phyloP scores from a whole-genome alignment of 441 rosid species.

The Adansonia rubrostipa region DNA sequence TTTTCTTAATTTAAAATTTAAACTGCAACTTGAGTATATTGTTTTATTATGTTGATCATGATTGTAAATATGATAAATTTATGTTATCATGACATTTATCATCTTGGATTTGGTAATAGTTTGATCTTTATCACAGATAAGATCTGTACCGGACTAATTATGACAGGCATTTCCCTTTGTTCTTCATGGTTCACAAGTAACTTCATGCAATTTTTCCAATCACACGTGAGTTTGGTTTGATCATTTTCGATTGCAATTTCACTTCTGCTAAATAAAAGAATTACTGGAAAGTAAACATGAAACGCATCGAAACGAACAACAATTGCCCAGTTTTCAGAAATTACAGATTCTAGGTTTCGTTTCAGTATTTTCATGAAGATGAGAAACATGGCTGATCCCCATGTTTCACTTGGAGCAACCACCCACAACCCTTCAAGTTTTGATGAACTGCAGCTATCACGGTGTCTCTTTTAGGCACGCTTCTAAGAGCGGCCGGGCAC shows the following conservation, averaged over 20 bases:
- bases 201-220: too few species aligned
- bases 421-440: conserved; percentile 11
- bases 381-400: conserved; percentile 21
- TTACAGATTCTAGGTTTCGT: neutral
- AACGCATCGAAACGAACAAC: too few species aligned
- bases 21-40: neutral
- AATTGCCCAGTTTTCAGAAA: neutral
- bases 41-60: too few species aligned
- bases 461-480: neutral
- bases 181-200: too few species aligned
- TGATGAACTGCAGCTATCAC: conserved; percentile 21
- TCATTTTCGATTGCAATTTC: too few species aligned
- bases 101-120: neutral
- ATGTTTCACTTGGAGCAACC: conserved; percentile 13
- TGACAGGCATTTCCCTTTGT: too few species aligned
- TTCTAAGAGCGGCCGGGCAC: conserved; percentile 29
- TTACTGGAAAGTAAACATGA: too few species aligned
- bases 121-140: neutral
- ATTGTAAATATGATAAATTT: too few species aligned
- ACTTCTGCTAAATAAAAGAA: too few species aligned
- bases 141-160: neutral
- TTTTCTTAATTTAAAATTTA: too few species aligned
- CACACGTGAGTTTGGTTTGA: too few species aligned
- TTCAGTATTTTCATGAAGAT: neutral
- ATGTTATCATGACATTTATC: too few species aligned